Conservation (phyloP, 73 alveolate genomes). For the Durusdinium trenchii region DNA sequence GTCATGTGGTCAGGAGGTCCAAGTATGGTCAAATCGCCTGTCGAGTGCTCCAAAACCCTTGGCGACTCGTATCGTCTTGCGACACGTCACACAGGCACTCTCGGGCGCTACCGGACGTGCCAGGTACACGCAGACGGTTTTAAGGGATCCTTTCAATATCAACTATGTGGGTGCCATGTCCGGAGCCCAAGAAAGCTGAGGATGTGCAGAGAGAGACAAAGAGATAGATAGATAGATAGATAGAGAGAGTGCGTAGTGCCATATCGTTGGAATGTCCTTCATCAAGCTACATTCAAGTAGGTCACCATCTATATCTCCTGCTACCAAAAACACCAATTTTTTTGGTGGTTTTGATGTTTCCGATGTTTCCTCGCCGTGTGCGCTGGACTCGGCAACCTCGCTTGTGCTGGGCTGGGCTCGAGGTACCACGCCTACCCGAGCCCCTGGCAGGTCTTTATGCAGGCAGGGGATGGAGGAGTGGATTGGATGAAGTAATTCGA, state of each 20-base stretch:
- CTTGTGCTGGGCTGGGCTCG: background rate
- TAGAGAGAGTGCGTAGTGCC: background rate
- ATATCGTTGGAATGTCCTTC: background rate
- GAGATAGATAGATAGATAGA: background rate
- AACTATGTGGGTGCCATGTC: constrained; percentile 92
- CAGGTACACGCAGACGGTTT: constrained; percentile 91
- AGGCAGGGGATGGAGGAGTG: background rate
- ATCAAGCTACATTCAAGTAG: too few species aligned
- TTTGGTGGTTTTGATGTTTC: background rate
- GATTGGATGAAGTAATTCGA: too few species aligned
- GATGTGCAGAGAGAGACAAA: background rate
- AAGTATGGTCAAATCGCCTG: too few species aligned
- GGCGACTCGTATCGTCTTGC: too few species aligned
- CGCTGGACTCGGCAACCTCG: background rate
- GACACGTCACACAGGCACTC: too few species aligned
- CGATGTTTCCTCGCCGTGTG: background rate
- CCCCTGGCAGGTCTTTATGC: constrained; percentile 95
- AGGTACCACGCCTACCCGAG: constrained; percentile 94
- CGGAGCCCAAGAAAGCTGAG: background rate
- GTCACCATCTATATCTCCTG: too few species aligned
- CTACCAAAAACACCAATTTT: background rate
- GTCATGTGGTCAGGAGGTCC: too few species aligned
- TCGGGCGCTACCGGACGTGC: too few species aligned
- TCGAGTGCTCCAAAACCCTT: too few species aligned
- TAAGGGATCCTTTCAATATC: constrained; percentile 86